phyloP scores from a whole-genome alignment of 495 filamentous ascomycete species.

The Trichodelitschia bisporula region DNA sequence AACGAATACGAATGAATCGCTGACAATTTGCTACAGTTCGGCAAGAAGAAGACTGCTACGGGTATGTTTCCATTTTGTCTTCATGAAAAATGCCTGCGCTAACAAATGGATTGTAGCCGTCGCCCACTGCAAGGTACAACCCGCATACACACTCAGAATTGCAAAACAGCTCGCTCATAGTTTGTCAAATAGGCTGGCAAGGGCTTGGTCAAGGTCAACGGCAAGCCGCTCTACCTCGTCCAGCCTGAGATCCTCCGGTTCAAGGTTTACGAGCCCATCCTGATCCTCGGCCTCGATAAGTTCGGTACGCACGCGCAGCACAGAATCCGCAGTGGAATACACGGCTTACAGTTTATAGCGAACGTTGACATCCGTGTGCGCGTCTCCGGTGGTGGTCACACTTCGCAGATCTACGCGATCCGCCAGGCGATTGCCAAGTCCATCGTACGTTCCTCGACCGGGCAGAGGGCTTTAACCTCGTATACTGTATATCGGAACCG shows the following conservation, averaged over 20 bases:
- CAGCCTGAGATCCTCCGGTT: conserved; percentile 93
- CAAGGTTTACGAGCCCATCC: conserved; percentile 97
- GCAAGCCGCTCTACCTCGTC: conserved; percentile 76
- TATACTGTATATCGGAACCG: too few species aligned
- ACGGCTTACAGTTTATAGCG: too few species aligned
- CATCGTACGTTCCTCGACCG: conserved; percentile 23
- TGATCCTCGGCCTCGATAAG: conserved; percentile 89
- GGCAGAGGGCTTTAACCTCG: conserved; percentile 2
- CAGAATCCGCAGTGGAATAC: too few species aligned
- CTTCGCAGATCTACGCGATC: conserved; percentile 94
- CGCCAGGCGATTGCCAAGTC: conserved; percentile 97
- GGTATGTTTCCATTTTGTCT: conserved; percentile 5
- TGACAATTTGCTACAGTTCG: conserved; percentile 24
- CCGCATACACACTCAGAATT: conserved; percentile 1
- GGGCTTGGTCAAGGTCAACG: conserved; percentile 96
- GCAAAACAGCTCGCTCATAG: conserved; percentile 11
- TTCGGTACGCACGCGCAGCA: conserved; percentile 48
- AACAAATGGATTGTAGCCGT: conserved; percentile 28
- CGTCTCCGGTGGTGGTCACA: conserved; percentile 91
- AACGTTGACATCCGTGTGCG: conserved; percentile 93
- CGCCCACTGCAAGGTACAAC: conserved; percentile 77
- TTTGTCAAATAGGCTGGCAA: conserved; percentile 44
- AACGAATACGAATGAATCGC: background rate
- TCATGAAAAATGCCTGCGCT: background rate
- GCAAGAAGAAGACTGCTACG: conserved; percentile 28